Base-by-base conservation (phyloP, 73 alveolate species). In the Paramecium caudatum region DNA sequence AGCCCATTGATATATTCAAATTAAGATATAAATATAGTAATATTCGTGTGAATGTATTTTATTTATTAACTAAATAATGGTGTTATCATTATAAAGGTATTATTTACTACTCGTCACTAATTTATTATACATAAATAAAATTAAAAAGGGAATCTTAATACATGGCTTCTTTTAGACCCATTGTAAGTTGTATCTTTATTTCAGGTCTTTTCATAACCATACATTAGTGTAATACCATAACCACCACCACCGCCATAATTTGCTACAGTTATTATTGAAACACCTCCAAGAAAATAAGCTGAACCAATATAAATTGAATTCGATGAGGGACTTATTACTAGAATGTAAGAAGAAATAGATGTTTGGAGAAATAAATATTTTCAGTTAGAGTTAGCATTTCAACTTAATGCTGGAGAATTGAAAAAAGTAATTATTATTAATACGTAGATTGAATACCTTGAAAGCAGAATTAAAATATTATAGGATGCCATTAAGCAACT, bases 291-390 rank as follows among this genome's bases (percentile, higher is more conserved):
- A 21, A 55, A 55, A 23, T 5, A 55, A 55, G 32, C 80, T 55
- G 25, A 10, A 23, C 80, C 80, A 5, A 55, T 55, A 9, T 10
- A 55, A 55, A 55, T 55, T 13, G 68, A 65, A 43, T 65, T 74
- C 19, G 88, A 74, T 74, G 88, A 74, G 21, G 65, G 69, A 27
- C 15, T 41, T 16, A 37, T 74, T 12, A 41, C 62, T 27, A 74
- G 88, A 74, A 19, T 74, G 46, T 74, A 74, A 23, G 88, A 74
- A 37, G 88, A 74, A 39, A 37, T 74, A 17, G 88, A 74, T 74
- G 68, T 43, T 15, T 74, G 88, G 88, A 74, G 88, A 74, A 74
- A 45, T 41, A 74, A 74, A 74, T 74, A 39, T 21, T 74, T 74
- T 39, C 21, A 74, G 21, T 39, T 74, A 13, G 88, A 74, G 10